phyloP scores from a whole-genome alignment of 257 asterid species.

The Ligustrum vulgare region DNA sequence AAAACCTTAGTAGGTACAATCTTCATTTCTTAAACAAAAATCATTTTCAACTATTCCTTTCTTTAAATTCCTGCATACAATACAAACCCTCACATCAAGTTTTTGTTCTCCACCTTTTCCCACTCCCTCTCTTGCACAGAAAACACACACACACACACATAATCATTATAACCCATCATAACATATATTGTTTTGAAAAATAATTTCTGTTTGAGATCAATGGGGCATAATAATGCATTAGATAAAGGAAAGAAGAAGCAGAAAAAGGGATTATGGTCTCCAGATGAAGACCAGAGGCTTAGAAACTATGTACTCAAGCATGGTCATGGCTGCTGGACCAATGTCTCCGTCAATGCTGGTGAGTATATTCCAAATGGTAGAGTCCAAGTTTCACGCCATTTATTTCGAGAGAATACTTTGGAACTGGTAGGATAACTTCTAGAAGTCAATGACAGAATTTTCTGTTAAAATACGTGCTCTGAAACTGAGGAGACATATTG shows the following conservation, averaged over 20 bases:
- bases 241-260: slow-evolving; percentile 53
- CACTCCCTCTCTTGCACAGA: neutral
- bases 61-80: slow-evolving; percentile 34
- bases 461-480: slow-evolving; percentile 3
- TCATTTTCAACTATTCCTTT: slow-evolving; percentile 26
- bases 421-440: slow-evolving; percentile 16
- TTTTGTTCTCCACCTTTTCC: neutral
- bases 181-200: too few relatives aligned
- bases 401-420: neutral
- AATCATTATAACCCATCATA: too few relatives aligned
- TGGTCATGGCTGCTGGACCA: slow-evolving; percentile 85
- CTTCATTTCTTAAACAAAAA: neutral
- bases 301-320: slow-evolving; percentile 48
- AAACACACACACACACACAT: too few relatives aligned
- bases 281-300: slow-evolving; percentile 85
- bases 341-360: slow-evolving; percentile 83
- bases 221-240: slow-evolving; percentile 36
- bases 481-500: neutral
- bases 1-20: slow-evolving; percentile 6
- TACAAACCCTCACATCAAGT: slow-evolving; percentile 25
- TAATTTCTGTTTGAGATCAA: slow-evolving; percentile 8
- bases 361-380: neutral
- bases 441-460: slow-evolving; percentile 26
- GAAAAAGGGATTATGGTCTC: slow-evolving; percentile 88
- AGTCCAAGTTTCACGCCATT: neutral